Conservation (phyloP, 2,329 filamentous ascomycete species). For the Botryosphaeria dothidea region DNA sequence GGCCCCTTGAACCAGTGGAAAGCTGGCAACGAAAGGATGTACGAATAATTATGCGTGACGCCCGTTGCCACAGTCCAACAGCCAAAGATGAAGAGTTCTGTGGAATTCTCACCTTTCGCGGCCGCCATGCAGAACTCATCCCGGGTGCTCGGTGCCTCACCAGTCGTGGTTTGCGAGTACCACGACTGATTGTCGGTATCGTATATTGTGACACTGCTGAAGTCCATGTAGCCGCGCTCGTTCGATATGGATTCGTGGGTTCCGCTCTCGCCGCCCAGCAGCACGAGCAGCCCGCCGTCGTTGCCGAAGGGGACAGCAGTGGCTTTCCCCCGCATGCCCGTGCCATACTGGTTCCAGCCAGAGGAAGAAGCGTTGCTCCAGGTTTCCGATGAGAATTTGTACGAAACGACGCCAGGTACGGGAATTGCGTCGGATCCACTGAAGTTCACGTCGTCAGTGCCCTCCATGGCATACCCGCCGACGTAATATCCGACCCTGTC, state of each 20-base stretch:
- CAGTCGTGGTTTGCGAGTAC: constrained; percentile 3
- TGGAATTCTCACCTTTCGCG: neutral
- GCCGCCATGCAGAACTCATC: constrained; percentile 1
- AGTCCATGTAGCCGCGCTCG: neutral
- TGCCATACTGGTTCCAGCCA: neutral
- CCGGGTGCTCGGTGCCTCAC: neutral
- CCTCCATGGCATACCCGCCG: neutral
- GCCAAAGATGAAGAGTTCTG: constrained; percentile 1
- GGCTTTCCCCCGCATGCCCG: neutral
- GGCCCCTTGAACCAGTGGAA: constrained; percentile 9
- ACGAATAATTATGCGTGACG: neutral
- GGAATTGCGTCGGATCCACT: neutral
- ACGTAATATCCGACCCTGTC: neutral
- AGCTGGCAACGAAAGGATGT: constrained; percentile 3
- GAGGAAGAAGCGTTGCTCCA: neutral
- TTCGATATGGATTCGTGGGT: neutral
- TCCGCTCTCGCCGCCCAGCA: constrained; percentile 7
- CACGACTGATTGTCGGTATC: neutral
- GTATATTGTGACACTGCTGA: neutral
- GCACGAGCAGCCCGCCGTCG: neutral
- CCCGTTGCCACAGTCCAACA: neutral
- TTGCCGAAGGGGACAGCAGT: neutral
- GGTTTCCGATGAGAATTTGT: neutral
- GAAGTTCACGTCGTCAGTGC: neutral
- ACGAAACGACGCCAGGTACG: constrained; percentile 2